Base-by-base conservation (phyloP, 2,329 filamentous ascomycete genomes). In the Pyricularia sp. region DNA sequence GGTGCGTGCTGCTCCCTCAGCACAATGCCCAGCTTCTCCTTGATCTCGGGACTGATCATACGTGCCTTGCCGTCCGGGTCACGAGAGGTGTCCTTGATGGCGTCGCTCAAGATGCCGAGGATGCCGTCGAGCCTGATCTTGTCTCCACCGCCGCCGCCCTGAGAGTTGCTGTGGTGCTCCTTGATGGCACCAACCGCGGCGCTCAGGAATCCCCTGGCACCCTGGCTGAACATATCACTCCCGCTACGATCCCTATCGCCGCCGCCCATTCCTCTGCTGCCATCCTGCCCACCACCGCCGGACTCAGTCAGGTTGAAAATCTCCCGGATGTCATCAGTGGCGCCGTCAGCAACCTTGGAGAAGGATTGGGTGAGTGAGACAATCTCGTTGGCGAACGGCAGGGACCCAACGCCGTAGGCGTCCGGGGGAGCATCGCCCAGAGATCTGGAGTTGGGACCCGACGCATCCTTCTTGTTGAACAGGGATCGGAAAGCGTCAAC, bases 301-400 rank as follows among this genome's bases (percentile, higher is more conserved):
- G 76, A 77, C 65, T 81, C 80, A 2, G 80, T 82, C 4, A 83
- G 72, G 67, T 79, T 74, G 68, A 83, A 81, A 68, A 83, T 83
- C 50, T 82, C 80, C 3, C 78, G 76, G 66, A 83, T 31, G 64
- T 83, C 81, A 69, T 81, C 79, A 17, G 78, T 73, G 1, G 80
- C 80, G 31, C 77, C 80, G 59, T 79, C 79, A n/a, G 77, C 75
- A 50, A 82, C 76, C 68, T 77, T 76, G 70, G 73, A 73, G 72
- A 83, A 80, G 72, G 76, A 77, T 67, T 79, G 78, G 0, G 80
- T 81, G 67, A 83, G 73, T 68, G 73, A 75, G 23, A 79, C 77
- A 69, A 83, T 79, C 74, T 83, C 81, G 69, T 82, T 77, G 64
- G 81, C 81, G n/a, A 83, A 83, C 6, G 81, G 81, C 64, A 82